phyloP scores from a whole-genome alignment of 2,329 filamentous ascomycete genomes.

The Aspergillus pseudoglaucus region DNA sequence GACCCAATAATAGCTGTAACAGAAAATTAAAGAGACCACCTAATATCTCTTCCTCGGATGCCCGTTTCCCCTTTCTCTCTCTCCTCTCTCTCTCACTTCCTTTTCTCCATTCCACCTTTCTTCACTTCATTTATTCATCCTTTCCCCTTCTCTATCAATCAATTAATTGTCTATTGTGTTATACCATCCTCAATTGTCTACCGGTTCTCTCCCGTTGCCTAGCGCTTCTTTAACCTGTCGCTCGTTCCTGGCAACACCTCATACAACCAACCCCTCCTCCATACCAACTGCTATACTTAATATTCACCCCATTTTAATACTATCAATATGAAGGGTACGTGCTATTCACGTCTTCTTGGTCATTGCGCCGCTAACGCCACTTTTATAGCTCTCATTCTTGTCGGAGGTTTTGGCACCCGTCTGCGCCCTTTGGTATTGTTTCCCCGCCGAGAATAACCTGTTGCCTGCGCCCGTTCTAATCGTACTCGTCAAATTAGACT shows the following conservation, averaged over 20 bases:
- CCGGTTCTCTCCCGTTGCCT: no score
- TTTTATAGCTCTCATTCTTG: conserved; percentile 82
- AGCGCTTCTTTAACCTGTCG: conserved; percentile 1
- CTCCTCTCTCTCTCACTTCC: not conserved
- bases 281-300: not conserved
- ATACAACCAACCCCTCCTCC: not conserved
- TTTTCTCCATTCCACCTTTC: not conserved
- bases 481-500: conserved; percentile 53
- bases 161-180: no score
- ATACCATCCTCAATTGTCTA: no score
- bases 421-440: conserved; percentile 78
- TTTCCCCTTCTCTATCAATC: conserved; percentile 4
- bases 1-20: no score
- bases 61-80: not conserved
- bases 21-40: not conserved
- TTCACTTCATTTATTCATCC: conserved; percentile 10
- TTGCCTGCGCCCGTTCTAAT: conserved; percentile 1
- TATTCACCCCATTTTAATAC: conserved; percentile 1
- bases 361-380: conserved; percentile 9
- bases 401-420: conserved; percentile 97
- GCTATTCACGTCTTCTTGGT: conserved; percentile 7
- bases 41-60: not conserved
- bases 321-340: conserved; percentile 41
- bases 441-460: conserved; percentile 12
- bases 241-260: conserved; percentile 1